Evolutionary conservation across 2,329 filamentous ascomycete species (phyloP).

Genomic region (Fusarium sp.): DNA sequence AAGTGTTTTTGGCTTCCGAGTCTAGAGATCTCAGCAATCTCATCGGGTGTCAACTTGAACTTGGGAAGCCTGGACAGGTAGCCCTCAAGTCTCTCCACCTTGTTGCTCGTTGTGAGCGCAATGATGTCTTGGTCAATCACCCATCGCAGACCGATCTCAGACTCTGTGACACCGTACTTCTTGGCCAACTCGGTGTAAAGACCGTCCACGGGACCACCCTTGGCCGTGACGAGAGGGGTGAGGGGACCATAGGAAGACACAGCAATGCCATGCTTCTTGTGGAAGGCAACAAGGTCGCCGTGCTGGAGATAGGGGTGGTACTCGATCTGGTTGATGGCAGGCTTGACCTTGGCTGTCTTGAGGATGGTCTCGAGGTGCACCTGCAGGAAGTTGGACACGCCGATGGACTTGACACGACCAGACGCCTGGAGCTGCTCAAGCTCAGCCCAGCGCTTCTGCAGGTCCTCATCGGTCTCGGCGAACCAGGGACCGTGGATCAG

Average conservation of each 20-base stretch:
- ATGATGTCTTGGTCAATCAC: conserved; percentile 66
- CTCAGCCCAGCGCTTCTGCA: conserved; percentile 68
- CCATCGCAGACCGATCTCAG: conserved; percentile 67
- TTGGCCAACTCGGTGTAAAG: conserved; percentile 59
- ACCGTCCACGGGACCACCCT: conserved; percentile 61
- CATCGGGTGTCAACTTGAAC: conserved; percentile 67
- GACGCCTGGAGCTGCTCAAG: conserved; percentile 71
- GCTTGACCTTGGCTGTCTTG: conserved; percentile 65
- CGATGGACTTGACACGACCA: conserved; percentile 73
- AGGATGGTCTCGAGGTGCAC: conserved; percentile 64
- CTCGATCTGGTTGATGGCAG: conserved; percentile 82
- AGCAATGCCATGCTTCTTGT: conserved; percentile 64
- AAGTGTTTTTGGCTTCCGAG: conserved; percentile 67
- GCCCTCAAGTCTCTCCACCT: conserved; percentile 63
- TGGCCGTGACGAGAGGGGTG: conserved; percentile 56
- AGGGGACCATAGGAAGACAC: conserved; percentile 65
- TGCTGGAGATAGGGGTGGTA: conserved; percentile 79
- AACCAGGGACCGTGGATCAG: conserved; percentile 67
- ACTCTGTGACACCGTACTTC: conserved; percentile 66
- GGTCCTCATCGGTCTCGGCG: conserved; percentile 55
- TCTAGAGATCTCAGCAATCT: conserved; percentile 64
- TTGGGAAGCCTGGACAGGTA: conserved; percentile 59
- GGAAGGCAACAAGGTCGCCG: conserved; percentile 64
- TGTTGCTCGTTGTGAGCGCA: conserved; percentile 66
- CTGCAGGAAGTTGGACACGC: conserved; percentile 76